Conservation (phyloP, 2,329 filamentous ascomycete genomes). For the Colletotrichum sp. region DNA sequence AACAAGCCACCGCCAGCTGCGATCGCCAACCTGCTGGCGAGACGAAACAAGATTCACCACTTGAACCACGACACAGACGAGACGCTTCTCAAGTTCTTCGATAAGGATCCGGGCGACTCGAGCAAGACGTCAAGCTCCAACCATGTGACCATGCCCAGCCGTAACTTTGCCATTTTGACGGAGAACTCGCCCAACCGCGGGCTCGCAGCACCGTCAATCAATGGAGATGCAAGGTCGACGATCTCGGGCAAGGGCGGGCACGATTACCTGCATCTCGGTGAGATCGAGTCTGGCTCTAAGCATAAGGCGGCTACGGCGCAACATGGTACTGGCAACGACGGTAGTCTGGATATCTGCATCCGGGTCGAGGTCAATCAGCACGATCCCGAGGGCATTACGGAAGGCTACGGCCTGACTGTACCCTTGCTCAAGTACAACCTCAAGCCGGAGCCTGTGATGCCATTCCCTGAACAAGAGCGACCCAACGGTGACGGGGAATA, state of each 20-base stretch:
- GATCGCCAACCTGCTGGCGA: slow-evolving; percentile 89
- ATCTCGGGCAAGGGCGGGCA: slow-evolving; percentile 67
- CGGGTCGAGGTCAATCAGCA: slow-evolving; percentile 88
- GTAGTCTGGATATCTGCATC: slow-evolving; percentile 79
- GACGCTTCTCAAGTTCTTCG: slow-evolving; percentile 91
- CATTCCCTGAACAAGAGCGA: slow-evolving; percentile 18
- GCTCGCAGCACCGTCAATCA: slow-evolving; percentile 22
- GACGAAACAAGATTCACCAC: slow-evolving; percentile 83
- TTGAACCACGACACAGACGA: slow-evolving; percentile 80
- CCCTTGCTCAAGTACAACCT: slow-evolving; percentile 63
- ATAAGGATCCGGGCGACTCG: slow-evolving; percentile 80
- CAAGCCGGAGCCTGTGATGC: slow-evolving; percentile 25
- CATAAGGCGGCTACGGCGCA: slow-evolving; percentile 73
- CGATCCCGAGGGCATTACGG: slow-evolving; percentile 79
- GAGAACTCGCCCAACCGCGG: slow-evolving; percentile 76
- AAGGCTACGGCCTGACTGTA: slow-evolving; percentile 85
- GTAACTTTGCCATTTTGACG: slow-evolving; percentile 91
- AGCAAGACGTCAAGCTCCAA: slow-evolving; percentile 79
- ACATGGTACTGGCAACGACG: slow-evolving; percentile 61
- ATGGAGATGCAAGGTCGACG: slow-evolving; percentile 22
- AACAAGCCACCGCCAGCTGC: slow-evolving; percentile 90
- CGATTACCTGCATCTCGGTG: slow-evolving; percentile 74
- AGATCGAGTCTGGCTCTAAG: slow-evolving; percentile 76
- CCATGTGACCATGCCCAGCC: slow-evolving; percentile 86
- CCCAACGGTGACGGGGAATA: slow-evolving; percentile 3